Evolutionary conservation across 495 filamentous ascomycete species (phyloP).

Genomic region (Diplogelasinospora grovesii): DNA sequence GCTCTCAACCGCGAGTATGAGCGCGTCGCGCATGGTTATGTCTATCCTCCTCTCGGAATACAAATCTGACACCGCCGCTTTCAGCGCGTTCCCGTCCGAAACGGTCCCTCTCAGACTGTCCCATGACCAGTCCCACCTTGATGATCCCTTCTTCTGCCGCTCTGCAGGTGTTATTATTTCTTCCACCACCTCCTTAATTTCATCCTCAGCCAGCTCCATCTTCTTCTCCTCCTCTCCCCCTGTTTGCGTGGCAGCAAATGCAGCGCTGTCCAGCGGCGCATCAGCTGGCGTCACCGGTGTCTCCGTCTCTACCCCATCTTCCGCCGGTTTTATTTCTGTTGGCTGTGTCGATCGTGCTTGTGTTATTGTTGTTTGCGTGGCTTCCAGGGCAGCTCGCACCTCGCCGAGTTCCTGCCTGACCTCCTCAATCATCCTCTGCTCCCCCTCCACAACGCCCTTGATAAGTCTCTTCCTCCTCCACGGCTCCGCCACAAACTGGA

Average conservation of each 20-base stretch:
- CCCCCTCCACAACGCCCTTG: slow-evolving; percentile 62
- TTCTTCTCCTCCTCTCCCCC: not conserved
- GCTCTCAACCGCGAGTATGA: slow-evolving; percentile 62
- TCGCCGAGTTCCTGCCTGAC: slow-evolving; percentile 43
- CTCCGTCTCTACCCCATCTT: not conserved
- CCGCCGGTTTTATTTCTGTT: not conserved
- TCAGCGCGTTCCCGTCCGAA: slow-evolving; percentile 33
- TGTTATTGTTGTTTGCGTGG: slow-evolving; percentile 14
- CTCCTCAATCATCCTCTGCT: slow-evolving; percentile 61
- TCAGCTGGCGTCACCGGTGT: slow-evolving; percentile 1
- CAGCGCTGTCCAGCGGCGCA: slow-evolving; percentile 4
- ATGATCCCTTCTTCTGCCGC: slow-evolving; percentile 11
- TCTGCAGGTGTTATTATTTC: slow-evolving; percentile 8
- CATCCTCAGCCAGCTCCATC: too few species aligned
- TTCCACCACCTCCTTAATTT: not conserved
- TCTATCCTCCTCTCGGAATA: slow-evolving; percentile 65
- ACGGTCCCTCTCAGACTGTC: slow-evolving; percentile 41
- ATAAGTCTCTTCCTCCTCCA: slow-evolving; percentile 80
- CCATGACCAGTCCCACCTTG: slow-evolving; percentile 35
- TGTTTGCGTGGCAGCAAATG: not conserved
- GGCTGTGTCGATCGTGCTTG: slow-evolving; percentile 12
- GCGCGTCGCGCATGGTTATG: slow-evolving; percentile 67
- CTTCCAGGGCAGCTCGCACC: slow-evolving; percentile 19
- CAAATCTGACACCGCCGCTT: slow-evolving; percentile 39
- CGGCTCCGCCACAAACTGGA: slow-evolving; percentile 91